Conservation (phyloP, 2,329 filamentous ascomycete genomes). For the Fusarium napiforme region DNA sequence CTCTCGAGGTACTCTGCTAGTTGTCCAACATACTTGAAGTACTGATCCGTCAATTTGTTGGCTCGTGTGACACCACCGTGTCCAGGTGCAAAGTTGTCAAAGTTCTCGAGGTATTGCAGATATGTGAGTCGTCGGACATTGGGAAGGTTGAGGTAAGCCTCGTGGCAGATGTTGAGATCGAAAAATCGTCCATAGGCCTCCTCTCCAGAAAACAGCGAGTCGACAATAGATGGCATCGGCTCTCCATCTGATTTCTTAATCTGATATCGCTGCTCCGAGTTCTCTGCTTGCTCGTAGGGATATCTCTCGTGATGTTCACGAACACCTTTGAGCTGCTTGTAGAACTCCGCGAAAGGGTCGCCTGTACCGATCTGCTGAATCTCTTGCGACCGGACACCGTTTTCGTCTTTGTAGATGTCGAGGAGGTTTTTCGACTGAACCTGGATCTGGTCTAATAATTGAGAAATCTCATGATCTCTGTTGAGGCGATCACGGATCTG, state of each 20-base stretch:
- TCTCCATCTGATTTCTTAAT: constrained; percentile 72
- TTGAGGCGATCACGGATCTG: constrained; percentile 90
- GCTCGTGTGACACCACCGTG: constrained; percentile 78
- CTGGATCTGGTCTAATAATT: constrained; percentile 88
- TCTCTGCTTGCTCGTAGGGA: constrained; percentile 94
- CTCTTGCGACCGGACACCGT: constrained; percentile 78
- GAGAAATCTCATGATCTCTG: constrained; percentile 90
- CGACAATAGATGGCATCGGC: constrained; percentile 74
- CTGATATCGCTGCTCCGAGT: constrained; percentile 92
- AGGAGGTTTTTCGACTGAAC: constrained; percentile 84
- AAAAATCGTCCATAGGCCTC: constrained; percentile 94
- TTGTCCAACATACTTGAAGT: constrained; percentile 87
- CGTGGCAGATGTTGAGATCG: constrained; percentile 85
- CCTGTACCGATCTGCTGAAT: constrained; percentile 85
- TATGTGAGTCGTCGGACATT: constrained; percentile 88
- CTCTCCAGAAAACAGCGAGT: constrained; percentile 94
- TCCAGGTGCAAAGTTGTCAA: constrained; percentile 85
- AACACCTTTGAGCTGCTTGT: constrained; percentile 82
- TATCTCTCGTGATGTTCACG: constrained; percentile 91
- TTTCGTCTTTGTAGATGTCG: constrained; percentile 84
- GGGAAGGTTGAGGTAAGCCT: constrained; percentile 89
- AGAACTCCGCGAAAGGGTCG: constrained; percentile 91
- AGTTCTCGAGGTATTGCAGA: constrained; percentile 90
- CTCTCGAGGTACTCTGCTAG: constrained; percentile 86
- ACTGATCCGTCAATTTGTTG: constrained; percentile 91